These are phyloP conservation scores for Alternaria rosae DNA, from an alignment of 2,329 filamentous ascomycete genomes.

Conservation along the genomic window DNA sequence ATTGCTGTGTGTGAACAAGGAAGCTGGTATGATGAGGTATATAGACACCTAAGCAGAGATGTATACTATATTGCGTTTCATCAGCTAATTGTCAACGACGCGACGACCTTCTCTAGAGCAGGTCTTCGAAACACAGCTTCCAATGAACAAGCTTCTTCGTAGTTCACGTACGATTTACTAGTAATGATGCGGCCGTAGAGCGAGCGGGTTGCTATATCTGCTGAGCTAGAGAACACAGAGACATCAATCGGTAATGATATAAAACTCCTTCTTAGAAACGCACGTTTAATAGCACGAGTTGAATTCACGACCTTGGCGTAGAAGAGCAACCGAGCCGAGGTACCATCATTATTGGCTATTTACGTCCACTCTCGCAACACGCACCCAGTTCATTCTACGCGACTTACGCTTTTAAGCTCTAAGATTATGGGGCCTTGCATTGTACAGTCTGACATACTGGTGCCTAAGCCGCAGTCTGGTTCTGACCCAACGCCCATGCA, in stretches of 20 bases:
- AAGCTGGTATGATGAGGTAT: background rate
- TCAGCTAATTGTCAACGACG: background rate
- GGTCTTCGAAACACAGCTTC: background rate
- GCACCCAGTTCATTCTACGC: background rate
- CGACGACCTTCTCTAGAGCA: background rate
- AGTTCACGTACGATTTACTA: background rate
- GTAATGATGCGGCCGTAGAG: background rate
- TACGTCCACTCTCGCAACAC: background rate
- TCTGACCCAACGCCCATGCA: slow-evolving; percentile 16
- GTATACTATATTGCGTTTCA: background rate
- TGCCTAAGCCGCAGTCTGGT: background rate
- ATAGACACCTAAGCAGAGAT: background rate
- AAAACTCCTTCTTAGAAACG: background rate
- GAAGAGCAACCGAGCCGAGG: slow-evolving; percentile 13
- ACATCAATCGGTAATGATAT: background rate
- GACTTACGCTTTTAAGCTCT: background rate
- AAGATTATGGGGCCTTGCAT: background rate
- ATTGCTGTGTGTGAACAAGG: slow-evolving; percentile 8
- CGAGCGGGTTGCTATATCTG: background rate
- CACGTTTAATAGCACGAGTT: background rate
- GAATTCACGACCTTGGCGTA: slow-evolving; percentile 4
- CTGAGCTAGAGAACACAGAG: background rate
- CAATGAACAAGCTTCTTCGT: background rate
- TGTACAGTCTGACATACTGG: background rate
- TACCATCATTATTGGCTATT: slow-evolving; percentile 4